Evolutionary conservation across 192 early-diverging fungal genomes (phyloP), one percentile per base, ranked within the genome.

Genomic region (Tieghemiomyces parasiticus): DNA sequence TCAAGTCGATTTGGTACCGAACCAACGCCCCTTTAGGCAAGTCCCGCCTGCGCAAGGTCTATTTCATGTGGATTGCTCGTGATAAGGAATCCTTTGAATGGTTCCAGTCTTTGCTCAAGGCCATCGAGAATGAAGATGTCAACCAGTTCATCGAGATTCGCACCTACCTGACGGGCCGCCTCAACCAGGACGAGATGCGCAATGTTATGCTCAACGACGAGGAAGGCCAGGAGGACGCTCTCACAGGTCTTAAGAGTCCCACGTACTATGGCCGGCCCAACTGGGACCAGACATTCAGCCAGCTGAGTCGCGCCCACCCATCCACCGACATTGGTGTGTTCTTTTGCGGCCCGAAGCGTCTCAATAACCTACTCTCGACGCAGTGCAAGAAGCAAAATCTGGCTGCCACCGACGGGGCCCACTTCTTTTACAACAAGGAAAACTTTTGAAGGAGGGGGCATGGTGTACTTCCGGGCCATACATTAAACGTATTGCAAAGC

Each of bases 61-160:
- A 91, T 66, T 92, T 92, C 63, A 73, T 89, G 70, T 92, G 89
- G 89, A 74, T 85, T 35, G 86, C 84, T 67, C 77, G 90, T 25
- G 88, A 90, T 68, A 85, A 82, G 60, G 80, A 84, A 59, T 82
- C 83, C 16, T 91, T 92, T 54, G 89, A 92, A 66, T 89, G 88
- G 86, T 92, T 92, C 74, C 82, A 84, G 69, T 86, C 89, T 61
- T 68, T 92, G 52, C 79, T 92, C 55, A 72, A 76, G 63, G 87
- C 85, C 14, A 77, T 91, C 31, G 89, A 91, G 61, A 83, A 88
- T 50, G 85, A 88, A 63, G 84, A 89, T 64, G 60, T 77, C 26
- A 69, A 80, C 32, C 68, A 76, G 29, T 87, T 88, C 74, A 67
- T 91, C 26, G 87, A 89, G 63, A 89, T 91, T 67, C 77, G 83